Conservation (phyloP, 257 asterid genomes). For the Prunella vulgaris region DNA sequence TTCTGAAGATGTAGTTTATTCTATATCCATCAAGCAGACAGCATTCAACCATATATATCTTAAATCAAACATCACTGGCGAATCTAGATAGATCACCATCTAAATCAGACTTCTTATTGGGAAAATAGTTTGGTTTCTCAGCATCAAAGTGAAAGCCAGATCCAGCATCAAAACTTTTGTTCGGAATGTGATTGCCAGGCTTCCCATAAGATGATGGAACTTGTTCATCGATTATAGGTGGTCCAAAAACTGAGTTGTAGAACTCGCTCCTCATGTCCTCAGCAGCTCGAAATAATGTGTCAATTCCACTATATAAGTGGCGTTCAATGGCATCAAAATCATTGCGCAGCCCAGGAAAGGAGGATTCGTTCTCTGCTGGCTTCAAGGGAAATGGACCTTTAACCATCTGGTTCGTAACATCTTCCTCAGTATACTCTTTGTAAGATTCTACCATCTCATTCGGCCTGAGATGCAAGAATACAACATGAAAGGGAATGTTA, state of each 20-base stretch:
- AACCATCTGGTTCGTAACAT: conserved; percentile 65
- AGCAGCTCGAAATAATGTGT: conserved; percentile 49
- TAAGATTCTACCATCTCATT: conserved; percentile 67
- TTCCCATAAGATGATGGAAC: conserved; percentile 24
- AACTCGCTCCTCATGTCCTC: conserved; percentile 56
- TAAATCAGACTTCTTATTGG: conserved; percentile 39
- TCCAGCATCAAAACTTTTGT: too few relatives aligned
- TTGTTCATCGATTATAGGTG: conserved; percentile 12
- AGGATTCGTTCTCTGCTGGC: conserved; percentile 29
- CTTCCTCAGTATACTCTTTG: conserved; percentile 82
- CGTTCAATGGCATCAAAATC: conserved; percentile 76
- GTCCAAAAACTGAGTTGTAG: conserved; percentile 42
- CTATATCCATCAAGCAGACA: background rate
- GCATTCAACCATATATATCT: background rate
- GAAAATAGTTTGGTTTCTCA: too few relatives aligned
- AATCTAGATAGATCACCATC: conserved; percentile 52
- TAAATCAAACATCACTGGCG: conserved; percentile 48
- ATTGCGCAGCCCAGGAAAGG: conserved; percentile 66
- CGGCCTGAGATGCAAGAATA: conserved; percentile 46
- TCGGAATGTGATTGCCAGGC: conserved; percentile 35
- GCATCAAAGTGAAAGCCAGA: too few relatives aligned
- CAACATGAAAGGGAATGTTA: background rate
- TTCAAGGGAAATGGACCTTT: conserved; percentile 41
- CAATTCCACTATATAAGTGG: conserved; percentile 37
- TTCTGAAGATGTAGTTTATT: too few relatives aligned